Evolutionary conservation across 2,329 filamentous ascomycete species (phyloP), one percentile per base, ranked within the genome.

Genomic region (Macrophomina pseudophaseolina): DNA sequence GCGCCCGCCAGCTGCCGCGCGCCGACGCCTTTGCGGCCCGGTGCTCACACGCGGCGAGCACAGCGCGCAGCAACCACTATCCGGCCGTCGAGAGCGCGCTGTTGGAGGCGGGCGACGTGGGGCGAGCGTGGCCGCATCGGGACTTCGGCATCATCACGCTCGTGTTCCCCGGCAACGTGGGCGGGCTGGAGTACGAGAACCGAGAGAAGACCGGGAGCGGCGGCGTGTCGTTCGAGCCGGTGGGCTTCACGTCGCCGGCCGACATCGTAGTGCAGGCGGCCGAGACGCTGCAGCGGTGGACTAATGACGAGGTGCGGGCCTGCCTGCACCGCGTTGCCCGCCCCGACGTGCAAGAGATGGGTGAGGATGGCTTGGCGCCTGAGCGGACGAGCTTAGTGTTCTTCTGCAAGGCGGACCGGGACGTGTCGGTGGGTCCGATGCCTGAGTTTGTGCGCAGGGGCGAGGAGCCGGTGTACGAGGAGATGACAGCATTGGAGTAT

Each of bases 281-380:
- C 9, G 48, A 51, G 12, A 51, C 48, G 48, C 23, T 51, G 48
- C 48, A 51, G 48, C 48, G 48, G 18, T 51, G 48, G 48, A 51
- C 48, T 5, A 51, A 51, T 9, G 48, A 51, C 48, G 18, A 51
- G n/a, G 11, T 51, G 48, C 48, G 48, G n/a, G 48, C 48, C n/a
- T 51, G 48, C 48, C 28, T 51, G 48, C 48, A 51, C 18, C 48
- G 48, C 14, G 48, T 51, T 23, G 18, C 23, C 8, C 23, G 28
- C 18, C 48, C 48, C 18, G 14, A 28, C n/a, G 18, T 11, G 11
- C 23, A 23, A 14, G 48, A 51, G 48, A 11, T 51, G 0, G 48
- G 30, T 8, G 48, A 38, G 35, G 11, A 23, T 14, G 48, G 28
- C 48, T 14, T 51, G 3, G 48, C 48, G 23, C 48, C 48, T 1